Percentiles rank a stretch among this genome's conserved stretches.
Conservation (phyloP, 2,329 filamentous ascomycete genomes). For the Scedosporium minutisporum region DNA sequence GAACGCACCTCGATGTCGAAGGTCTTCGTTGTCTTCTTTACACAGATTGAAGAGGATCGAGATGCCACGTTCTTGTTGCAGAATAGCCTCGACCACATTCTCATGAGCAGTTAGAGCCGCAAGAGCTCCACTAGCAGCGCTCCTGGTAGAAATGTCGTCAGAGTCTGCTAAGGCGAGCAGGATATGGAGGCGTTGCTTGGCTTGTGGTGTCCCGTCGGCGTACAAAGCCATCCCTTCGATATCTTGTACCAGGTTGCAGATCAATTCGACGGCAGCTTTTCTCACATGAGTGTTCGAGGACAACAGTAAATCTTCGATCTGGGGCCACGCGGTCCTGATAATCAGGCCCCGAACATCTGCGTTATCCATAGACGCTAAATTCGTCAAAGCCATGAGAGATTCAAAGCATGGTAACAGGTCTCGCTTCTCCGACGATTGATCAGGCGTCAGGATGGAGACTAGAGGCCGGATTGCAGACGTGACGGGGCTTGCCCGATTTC, state of each 20-base stretch:
- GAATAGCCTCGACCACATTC: conserved; percentile 58
- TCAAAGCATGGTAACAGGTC: conserved; percentile 88
- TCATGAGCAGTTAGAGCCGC: conserved; percentile 77
- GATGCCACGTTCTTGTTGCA: conserved; percentile 63
- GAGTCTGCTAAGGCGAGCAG: conserved; percentile 81
- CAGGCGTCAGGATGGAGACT: conserved; percentile 59
- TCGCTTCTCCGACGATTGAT: conserved; percentile 51
- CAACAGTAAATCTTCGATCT: conserved; percentile 75
- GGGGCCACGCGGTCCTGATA: conserved; percentile 62
- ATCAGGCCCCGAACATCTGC: conserved; percentile 57
- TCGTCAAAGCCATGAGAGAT: conserved; percentile 82
- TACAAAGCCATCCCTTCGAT: conserved; percentile 60
- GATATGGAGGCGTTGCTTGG: conserved; percentile 68
- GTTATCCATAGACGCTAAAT: conserved; percentile 74
- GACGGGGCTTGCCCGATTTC: conserved; percentile 62
- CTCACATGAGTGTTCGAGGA: conserved; percentile 66
- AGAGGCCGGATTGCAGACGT: conserved; percentile 78
- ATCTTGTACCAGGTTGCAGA: conserved; percentile 78
- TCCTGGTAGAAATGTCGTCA: conserved; percentile 68
- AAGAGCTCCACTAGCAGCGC: conserved; percentile 78
- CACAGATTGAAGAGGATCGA: conserved; percentile 75
- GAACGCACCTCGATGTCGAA: conserved; percentile 66
- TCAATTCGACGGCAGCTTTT: conserved; percentile 75
- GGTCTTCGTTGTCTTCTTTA: conserved; percentile 57
- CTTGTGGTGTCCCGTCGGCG: conserved; percentile 55